These are phyloP conservation scores for Colletotrichum nymphaeae DNA, from an alignment of 2,329 filamentous ascomycete species.

Conservation along the genomic window DNA sequence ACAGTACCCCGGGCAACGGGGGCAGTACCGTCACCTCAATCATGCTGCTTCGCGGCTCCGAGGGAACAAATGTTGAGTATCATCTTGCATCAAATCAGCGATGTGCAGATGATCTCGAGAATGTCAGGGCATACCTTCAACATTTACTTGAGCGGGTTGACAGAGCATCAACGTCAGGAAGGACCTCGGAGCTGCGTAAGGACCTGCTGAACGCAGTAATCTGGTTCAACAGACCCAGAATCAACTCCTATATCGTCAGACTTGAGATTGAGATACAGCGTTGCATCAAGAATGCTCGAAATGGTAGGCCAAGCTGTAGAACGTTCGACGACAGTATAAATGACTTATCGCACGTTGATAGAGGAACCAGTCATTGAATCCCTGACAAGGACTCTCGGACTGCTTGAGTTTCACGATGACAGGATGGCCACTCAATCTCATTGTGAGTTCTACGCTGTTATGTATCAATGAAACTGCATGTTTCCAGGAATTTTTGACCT, in stretches of 20 bases:
- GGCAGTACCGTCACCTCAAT: conserved; percentile 46
- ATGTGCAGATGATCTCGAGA: background rate
- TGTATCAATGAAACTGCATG: too few relatives aligned
- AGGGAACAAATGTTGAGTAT: conserved; percentile 40
- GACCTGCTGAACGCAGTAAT: background rate
- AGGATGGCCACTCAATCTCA: background rate
- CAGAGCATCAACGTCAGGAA: background rate
- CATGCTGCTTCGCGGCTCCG: conserved; percentile 40
- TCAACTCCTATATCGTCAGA: background rate
- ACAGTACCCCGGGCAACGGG: conserved; percentile 37
- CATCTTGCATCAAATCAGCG: conserved; percentile 44
- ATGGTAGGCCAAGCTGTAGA: background rate
- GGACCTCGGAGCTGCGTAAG: background rate
- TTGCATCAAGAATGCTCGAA: background rate
- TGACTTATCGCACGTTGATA: background rate
- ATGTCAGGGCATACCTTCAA: background rate
- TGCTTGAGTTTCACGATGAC: background rate
- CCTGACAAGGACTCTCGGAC: background rate
- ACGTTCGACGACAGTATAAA: background rate
- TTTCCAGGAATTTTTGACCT: too few relatives aligned
- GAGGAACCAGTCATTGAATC: background rate
- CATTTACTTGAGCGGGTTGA: background rate
- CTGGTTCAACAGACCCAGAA: background rate
- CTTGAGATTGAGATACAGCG: background rate
- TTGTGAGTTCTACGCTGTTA: background rate